Percentiles rank a stretch among this genome's conserved stretches.
Evolutionary conservation across 2,329 filamentous ascomycete genomes (phyloP).

Genomic region (Epichloe festucae): DNA sequence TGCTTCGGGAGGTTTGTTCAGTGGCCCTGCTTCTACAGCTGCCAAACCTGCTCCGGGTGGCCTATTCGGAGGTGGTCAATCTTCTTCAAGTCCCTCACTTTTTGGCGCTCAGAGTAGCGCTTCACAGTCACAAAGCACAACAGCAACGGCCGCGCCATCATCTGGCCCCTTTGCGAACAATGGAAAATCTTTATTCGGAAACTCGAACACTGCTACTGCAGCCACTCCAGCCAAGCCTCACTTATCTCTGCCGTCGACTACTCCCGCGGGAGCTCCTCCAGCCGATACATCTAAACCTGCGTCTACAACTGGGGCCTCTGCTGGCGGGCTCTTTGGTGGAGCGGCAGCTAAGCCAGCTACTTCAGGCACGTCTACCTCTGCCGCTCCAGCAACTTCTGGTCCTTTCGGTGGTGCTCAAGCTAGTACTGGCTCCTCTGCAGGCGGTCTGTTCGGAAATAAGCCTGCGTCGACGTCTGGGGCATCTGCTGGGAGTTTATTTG

Average conservation of each 20-base stretch:
- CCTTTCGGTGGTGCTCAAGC: not conserved
- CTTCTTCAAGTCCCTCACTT: constrained; percentile 6
- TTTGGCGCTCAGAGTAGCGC: constrained; percentile 8
- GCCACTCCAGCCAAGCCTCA: constrained; percentile 13
- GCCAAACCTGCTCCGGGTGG: constrained; percentile 14
- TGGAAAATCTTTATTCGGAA: constrained; percentile 19
- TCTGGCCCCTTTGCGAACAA: constrained; percentile 18
- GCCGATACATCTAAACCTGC: constrained; percentile 20
- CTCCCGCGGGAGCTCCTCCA: constrained; percentile 42
- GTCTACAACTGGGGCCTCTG: constrained; percentile 1
- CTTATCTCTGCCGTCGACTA: constrained; percentile 14
- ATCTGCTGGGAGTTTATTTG: constrained; percentile 15
- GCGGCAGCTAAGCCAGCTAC: constrained; percentile 11
- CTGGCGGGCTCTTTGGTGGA: constrained; percentile 15
- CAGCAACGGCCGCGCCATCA: constrained; percentile 15
- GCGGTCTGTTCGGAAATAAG: constrained; percentile 10
- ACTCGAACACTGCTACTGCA: constrained; percentile 11
- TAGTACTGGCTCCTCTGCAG: constrained; percentile 14
- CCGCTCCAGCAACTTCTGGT: constrained; percentile 10
- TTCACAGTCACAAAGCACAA: constrained; percentile 10
- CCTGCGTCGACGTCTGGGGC: constrained; percentile 11
- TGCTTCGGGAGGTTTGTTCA: constrained; percentile 8
- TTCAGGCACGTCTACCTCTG: constrained; percentile 7
- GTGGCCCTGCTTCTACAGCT: constrained; percentile 3
- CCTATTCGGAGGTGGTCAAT: constrained; percentile 12